Evolutionary conservation across 768 basidiomycete species (phyloP).

Genomic region (Pleurotus djamor): DNA sequence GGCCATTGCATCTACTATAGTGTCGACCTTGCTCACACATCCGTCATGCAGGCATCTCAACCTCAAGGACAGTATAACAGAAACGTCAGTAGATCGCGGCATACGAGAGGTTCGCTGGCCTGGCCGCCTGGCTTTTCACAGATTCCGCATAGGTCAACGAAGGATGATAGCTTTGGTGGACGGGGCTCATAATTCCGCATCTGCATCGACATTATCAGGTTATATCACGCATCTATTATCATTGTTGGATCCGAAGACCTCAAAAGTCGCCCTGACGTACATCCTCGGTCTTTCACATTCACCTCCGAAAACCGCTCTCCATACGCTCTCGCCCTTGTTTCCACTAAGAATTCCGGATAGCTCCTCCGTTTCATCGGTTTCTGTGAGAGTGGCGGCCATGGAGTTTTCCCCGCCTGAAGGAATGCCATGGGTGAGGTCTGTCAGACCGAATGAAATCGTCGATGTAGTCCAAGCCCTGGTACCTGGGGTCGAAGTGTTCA

Average conservation of each 20-base stretch:
- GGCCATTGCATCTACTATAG: conserved; percentile 59
- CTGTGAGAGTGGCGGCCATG: conserved; percentile 49
- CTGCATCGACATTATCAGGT: conserved; percentile 59
- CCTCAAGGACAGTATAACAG: conserved; percentile 37
- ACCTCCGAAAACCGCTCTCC: conserved; percentile 75
- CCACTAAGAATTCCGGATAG: conserved; percentile 26
- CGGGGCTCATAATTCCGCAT: conserved; percentile 92
- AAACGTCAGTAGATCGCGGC: conserved; percentile 51
- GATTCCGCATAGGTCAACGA: conserved; percentile 4
- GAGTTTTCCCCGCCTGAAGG: conserved; percentile 76
- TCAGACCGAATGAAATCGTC: conserved; percentile 48
- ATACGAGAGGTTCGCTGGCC: conserved; percentile 68
- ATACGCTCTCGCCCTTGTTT: conserved; percentile 72
- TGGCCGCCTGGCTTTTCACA: conserved; percentile 78
- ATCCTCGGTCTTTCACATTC: conserved; percentile 85
- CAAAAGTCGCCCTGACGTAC: conserved; percentile 51
- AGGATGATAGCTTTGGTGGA: conserved; percentile 66
- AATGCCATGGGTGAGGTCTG: conserved; percentile 92
- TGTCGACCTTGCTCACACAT: conserved; percentile 54
- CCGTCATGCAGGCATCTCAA: conserved; percentile 23
- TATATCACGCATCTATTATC: conserved; percentile 52
- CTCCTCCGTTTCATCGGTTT: conserved; percentile 22
- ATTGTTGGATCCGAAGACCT: conserved; percentile 2
- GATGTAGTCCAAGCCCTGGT: conserved; percentile 39
- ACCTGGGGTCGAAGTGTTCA: conserved; percentile 40